Percentiles rank a stretch among this genome's conserved stretches.
Evolutionary conservation across 768 basidiomycete genomes (phyloP).

Genomic region (Tulasnella sp.): DNA sequence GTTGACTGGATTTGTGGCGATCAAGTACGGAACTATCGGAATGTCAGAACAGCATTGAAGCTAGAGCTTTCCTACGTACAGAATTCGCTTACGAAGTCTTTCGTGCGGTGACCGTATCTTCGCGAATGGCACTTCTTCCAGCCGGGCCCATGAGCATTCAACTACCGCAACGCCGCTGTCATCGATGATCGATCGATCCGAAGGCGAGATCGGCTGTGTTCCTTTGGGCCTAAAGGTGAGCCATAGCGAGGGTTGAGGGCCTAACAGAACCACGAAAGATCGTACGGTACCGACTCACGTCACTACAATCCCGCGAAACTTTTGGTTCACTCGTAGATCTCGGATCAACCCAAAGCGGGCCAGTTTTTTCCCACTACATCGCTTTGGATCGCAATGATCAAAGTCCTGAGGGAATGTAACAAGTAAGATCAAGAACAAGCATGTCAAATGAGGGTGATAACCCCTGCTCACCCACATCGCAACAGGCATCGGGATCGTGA

Average conservation of each 20-base stretch:
- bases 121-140: conserved; percentile 88
- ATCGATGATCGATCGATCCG: conserved; percentile 70
- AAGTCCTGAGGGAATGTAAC: conserved; percentile 56
- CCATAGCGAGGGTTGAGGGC: neutral
- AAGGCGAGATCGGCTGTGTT: conserved; percentile 62
- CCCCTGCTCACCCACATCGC: conserved; percentile 83
- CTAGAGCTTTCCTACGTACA: neutral
- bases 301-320: conserved; percentile 86
- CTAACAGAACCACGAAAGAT: neutral
- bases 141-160: conserved; percentile 94
- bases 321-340: conserved; percentile 69
- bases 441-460: too few relatives aligned
- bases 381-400: conserved; percentile 89
- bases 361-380: conserved; percentile 84
- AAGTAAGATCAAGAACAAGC: too few relatives aligned
- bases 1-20: conserved; percentile 95
- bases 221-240: conserved; percentile 61
- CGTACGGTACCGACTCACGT: conserved; percentile 49
- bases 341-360: conserved; percentile 74
- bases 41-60: too few relatives aligned
- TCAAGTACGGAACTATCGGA: conserved; percentile 74
- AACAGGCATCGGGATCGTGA: conserved; percentile 47
- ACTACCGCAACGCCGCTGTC: conserved; percentile 85
- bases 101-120: conserved; percentile 94
- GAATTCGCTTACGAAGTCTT: conserved; percentile 55